phyloP scores from a whole-genome alignment of 805 yeast genomes.

The Lipomyces starkeyi region DNA sequence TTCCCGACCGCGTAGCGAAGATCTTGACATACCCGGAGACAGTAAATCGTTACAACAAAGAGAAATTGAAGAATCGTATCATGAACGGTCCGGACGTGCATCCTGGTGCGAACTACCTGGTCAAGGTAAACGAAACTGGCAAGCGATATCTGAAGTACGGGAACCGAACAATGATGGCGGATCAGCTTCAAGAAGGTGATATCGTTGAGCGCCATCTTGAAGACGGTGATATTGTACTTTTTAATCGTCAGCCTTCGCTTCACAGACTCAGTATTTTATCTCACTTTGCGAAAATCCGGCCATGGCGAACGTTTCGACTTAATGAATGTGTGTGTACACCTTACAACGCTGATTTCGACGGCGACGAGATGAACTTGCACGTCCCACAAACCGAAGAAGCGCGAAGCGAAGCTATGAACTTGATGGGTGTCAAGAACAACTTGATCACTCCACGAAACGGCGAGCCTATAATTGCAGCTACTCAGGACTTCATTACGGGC shows the following conservation, averaged over 20 bases:
- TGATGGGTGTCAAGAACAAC: slow-evolving; percentile 98
- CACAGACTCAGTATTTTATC: slow-evolving; percentile 93
- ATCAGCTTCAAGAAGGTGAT: slow-evolving; percentile 81
- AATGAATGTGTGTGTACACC: slow-evolving; percentile 99
- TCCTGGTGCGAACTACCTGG: slow-evolving; percentile 92
- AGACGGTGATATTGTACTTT: slow-evolving; percentile 94
- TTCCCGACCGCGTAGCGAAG: slow-evolving; percentile 95
- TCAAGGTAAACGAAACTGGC: slow-evolving; percentile 82
- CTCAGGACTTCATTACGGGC: slow-evolving; percentile 98
- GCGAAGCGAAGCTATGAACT: slow-evolving; percentile 95
- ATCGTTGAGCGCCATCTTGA: slow-evolving; percentile 95
- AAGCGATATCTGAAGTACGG: slow-evolving; percentile 91
- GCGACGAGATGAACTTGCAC: slow-evolving; percentile 98
- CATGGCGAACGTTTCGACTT: slow-evolving; percentile 96
- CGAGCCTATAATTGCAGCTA: slow-evolving; percentile 99
- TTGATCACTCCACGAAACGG: slow-evolving; percentile 96
- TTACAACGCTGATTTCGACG: slow-evolving; percentile 98
- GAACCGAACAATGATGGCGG: slow-evolving; percentile 78
- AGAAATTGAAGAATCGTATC: slow-evolving; percentile 74
- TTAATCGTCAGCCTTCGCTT: slow-evolving; percentile 97
- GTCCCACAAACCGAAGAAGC: slow-evolving; percentile 99
- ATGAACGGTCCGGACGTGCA: slow-evolving; percentile 84
- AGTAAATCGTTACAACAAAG: slow-evolving; percentile 84
- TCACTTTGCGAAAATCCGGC: slow-evolving; percentile 94
- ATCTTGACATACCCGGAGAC: slow-evolving; percentile 94